Evolutionary conservation across 768 basidiomycete genomes (phyloP).

Genomic region (Lactarius vividus): DNA sequence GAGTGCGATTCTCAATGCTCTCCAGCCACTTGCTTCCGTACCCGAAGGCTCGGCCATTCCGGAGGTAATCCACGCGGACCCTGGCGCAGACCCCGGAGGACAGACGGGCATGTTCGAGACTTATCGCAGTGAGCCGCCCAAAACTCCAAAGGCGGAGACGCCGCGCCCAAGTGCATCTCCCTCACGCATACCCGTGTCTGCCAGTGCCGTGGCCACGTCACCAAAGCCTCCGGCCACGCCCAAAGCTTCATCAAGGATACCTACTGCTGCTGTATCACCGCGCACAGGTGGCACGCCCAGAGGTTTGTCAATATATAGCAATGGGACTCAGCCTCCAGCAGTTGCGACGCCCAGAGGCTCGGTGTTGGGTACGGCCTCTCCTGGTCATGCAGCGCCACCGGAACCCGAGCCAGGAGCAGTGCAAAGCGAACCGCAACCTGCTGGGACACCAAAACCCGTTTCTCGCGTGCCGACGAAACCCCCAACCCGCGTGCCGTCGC

Average conservation of each 20-base stretch:
- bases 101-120: conserved; percentile 16
- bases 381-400: neutral
- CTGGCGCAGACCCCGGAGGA: neutral
- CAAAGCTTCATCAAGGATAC: conserved; percentile 14
- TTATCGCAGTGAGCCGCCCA: conserved; percentile 20
- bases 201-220: conserved; percentile 7
- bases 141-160: conserved; percentile 26
- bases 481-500: conserved; percentile 12
- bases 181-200: conserved; percentile 4
- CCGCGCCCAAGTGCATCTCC: conserved; percentile 21
- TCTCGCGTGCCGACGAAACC: conserved; percentile 15
- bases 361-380: neutral
- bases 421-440: neutral
- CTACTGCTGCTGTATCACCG: conserved; percentile 14
- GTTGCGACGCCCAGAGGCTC: conserved; percentile 17
- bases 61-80: conserved; percentile 14
- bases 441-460: conserved; percentile 4
- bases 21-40: conserved; percentile 28
- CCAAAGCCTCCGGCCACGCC: conserved; percentile 14
- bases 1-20: conserved; percentile 30
- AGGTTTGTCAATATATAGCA: conserved; percentile 21
- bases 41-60: conserved; percentile 25
- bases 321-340: conserved; percentile 14
- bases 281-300: conserved; percentile 23
- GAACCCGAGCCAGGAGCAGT: conserved; percentile 7